A percentile compares a stretch with the other conserved stretches of the same genome.
Evolutionary conservation across 2,329 filamentous ascomycete species (phyloP).

Genomic region (Aspergillus chevalieri): DNA sequence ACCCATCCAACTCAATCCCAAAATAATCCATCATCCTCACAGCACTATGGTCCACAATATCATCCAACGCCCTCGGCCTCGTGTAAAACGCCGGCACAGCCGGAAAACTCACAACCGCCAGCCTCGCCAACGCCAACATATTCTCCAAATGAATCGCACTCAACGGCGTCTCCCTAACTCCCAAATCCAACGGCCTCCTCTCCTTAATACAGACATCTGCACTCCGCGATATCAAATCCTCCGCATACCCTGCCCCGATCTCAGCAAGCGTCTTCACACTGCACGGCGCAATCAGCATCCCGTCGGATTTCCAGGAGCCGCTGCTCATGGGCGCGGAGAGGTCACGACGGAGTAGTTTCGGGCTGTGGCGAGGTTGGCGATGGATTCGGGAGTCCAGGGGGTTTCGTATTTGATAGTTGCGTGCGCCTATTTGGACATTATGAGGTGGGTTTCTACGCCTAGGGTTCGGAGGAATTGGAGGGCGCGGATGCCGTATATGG

Average conservation of each 20-base stretch:
- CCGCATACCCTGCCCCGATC: constrained; percentile 32
- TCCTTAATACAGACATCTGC: constrained; percentile 43
- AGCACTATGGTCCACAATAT: constrained; percentile 36
- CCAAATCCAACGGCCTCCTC: constrained; percentile 28
- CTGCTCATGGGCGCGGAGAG: constrained; percentile 19
- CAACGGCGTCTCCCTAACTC: constrained; percentile 35
- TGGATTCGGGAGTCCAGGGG: too few species aligned
- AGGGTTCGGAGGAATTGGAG: background rate
- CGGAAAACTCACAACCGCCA: constrained; percentile 34
- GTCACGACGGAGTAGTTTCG: constrained; percentile 9
- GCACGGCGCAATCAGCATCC: constrained; percentile 18
- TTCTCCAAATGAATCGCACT: background rate
- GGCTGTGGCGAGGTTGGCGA: too few species aligned
- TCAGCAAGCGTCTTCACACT: constrained; percentile 42
- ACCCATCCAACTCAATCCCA: constrained; percentile 28
- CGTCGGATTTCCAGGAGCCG: constrained; percentile 22
- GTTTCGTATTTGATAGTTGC: background rate
- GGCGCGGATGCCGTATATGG: background rate
- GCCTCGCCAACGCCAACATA: constrained; percentile 3
- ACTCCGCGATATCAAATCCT: constrained; percentile 39
- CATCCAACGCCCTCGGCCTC: constrained; percentile 20
- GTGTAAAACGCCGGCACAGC: constrained; percentile 39
- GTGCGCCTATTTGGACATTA: background rate
- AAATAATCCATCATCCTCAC: constrained; percentile 39
- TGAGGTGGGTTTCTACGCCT: background rate